These are phyloP conservation scores for Ceratobasidium sp. DNA, from an alignment of 1,284 basidiomycete genomes.

Conservation along the genomic window DNA sequence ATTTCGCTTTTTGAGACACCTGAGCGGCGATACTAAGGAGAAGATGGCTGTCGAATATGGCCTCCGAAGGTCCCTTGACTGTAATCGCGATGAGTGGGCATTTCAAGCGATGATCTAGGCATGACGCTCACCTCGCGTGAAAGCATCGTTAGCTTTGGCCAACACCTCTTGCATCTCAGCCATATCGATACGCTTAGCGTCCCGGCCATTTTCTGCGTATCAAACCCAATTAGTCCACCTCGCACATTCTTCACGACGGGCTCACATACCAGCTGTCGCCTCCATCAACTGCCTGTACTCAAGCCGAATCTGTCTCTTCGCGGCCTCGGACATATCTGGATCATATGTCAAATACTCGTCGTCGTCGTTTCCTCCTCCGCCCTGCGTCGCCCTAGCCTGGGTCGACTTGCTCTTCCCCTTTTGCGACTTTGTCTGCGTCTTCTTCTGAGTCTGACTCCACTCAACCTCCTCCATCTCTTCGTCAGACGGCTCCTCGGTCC, in stretches of 20 bases:
- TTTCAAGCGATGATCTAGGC: no score
- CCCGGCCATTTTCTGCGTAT: constrained; percentile 27
- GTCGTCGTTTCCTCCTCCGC: constrained; percentile 35
- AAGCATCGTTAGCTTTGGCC: constrained; percentile 42
- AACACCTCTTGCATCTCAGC: constrained; percentile 40
- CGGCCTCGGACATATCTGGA: constrained; percentile 80
- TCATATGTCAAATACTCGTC: constrained; percentile 65
- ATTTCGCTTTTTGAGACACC: constrained; percentile 74
- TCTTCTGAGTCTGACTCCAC: constrained; percentile 34
- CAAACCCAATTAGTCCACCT: constrained; percentile 9
- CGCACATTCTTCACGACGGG: constrained; percentile 11
- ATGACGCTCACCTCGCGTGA: constrained; percentile 41
- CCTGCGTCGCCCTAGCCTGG: constrained; percentile 13
- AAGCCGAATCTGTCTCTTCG: constrained; percentile 75
- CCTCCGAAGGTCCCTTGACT: constrained; percentile 42
- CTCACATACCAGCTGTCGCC: constrained; percentile 65
- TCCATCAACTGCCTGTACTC: constrained; percentile 74
- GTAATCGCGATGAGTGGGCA: no score
- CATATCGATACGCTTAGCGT: constrained; percentile 46
- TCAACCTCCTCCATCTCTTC: constrained; percentile 38
- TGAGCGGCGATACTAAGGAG: constrained; percentile 32
- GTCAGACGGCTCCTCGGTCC: constrained; percentile 7
- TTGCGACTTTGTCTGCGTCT: constrained; percentile 25
- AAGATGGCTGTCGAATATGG: constrained; percentile 65
- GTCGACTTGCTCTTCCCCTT: constrained; percentile 13